Percentiles rank a stretch among this genome's conserved stretches.
Evolutionary conservation across 2,329 filamentous ascomycete species (phyloP).

Genomic region (Arachnomyces sp.): DNA sequence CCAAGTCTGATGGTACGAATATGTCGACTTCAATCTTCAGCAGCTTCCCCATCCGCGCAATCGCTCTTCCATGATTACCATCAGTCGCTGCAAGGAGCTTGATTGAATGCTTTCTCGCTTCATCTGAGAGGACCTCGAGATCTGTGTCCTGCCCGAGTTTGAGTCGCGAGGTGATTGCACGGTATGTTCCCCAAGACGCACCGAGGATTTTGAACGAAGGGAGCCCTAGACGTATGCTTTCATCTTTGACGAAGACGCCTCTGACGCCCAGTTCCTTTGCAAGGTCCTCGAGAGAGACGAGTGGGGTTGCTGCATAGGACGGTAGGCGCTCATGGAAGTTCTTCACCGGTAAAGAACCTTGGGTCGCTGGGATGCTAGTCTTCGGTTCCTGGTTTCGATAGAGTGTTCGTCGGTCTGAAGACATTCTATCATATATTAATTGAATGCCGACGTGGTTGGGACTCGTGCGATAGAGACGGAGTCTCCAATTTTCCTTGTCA

Average conservation of each 20-base stretch:
- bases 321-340: slow-evolving; percentile 54
- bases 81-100: slow-evolving; percentile 60
- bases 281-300: slow-evolving; percentile 47
- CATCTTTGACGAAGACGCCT: slow-evolving; percentile 62
- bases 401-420: too few relatives aligned
- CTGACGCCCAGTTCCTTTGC: slow-evolving; percentile 52
- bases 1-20: slow-evolving; percentile 56
- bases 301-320: slow-evolving; percentile 48
- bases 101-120: slow-evolving; percentile 26
- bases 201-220: slow-evolving; percentile 76
- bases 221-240: slow-evolving; percentile 59
- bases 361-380: too few relatives aligned
- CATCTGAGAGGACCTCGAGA: slow-evolving; percentile 37
- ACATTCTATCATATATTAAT: too few relatives aligned
- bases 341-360: neutral
- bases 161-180: slow-evolving; percentile 45
- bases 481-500: too few relatives aligned
- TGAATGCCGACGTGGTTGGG: too few relatives aligned
- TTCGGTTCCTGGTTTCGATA: too few relatives aligned
- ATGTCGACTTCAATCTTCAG: slow-evolving; percentile 51
- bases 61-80: slow-evolving; percentile 69
- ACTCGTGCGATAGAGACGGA: too few relatives aligned
- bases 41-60: slow-evolving; percentile 59
- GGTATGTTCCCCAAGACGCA: slow-evolving; percentile 64
- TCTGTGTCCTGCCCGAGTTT: slow-evolving; percentile 36